phyloP scores from a whole-genome alignment of 768 basidiomycete genomes.

The Tremella mesenterica region DNA sequence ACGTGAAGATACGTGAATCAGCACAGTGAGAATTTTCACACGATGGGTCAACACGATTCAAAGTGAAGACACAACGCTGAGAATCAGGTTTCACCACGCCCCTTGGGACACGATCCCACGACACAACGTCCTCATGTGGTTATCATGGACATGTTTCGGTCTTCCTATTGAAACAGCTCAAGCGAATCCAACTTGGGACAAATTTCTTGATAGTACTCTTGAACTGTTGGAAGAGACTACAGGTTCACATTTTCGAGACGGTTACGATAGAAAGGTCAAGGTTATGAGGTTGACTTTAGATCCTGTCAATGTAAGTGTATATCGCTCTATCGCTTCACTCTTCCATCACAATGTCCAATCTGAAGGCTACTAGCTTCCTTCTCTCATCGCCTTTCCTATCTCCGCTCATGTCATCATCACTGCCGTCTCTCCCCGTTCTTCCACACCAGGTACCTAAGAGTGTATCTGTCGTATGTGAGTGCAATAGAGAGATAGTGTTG shows the following conservation, averaged over 20 bases:
- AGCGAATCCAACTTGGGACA: slow-evolving; percentile 48
- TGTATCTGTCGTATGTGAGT: no score
- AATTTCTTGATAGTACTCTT: slow-evolving; percentile 56
- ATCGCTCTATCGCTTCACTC: background rate
- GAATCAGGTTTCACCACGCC: slow-evolving; percentile 60
- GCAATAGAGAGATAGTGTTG: no score
- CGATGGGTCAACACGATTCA: no score
- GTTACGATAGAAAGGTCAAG: slow-evolving; percentile 50
- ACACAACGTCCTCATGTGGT: slow-evolving; percentile 61
- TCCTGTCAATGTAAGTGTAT: slow-evolving; percentile 53
- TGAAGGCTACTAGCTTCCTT: no score
- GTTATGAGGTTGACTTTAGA: slow-evolving; percentile 71
- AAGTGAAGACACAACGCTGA: no score
- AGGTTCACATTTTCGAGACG: slow-evolving; percentile 58
- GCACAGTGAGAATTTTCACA: no score
- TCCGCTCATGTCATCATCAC: no score
- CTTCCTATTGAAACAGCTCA: slow-evolving; percentile 54
- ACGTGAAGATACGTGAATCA: no score
- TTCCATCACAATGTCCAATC: no score
- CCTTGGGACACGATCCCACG: slow-evolving; percentile 64
- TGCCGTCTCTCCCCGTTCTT: no score
- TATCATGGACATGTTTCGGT: slow-evolving; percentile 78
- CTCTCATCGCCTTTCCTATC: no score
- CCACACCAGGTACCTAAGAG: no score
- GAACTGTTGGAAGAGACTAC: slow-evolving; percentile 62